Evolutionary conservation across 2,329 filamentous ascomycete genomes (phyloP), one percentile per base, ranked within the genome.

Genomic region (Scedosporium aurantiacum): DNA sequence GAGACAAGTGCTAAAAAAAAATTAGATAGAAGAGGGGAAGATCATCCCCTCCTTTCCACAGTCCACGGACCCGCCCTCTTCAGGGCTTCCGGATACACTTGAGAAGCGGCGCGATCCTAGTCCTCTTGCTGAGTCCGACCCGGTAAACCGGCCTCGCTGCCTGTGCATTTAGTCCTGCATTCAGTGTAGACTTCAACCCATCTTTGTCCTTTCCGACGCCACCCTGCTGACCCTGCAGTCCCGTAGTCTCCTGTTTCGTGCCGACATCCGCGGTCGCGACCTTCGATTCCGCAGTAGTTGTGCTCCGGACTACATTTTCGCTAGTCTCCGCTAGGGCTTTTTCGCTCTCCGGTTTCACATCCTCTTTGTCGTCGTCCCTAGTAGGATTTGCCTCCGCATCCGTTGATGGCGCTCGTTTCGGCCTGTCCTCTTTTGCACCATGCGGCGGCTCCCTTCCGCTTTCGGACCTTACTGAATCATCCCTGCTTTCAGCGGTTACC

Each of bases 101-200:
- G 27, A 82, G 70, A 60, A 82, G 67, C 28, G 80, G 79, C 41
- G 79, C 78, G 63, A 82, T 81, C 62, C 76, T 73, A 18, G 75
- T 75, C 66, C 69, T 73, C 68, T 75, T 81, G 70, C 79, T 82
- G 65, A 82, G 68, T 2, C 80, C 80, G 60, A 82, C 79, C 16
- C 80, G 74, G 64, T 78, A 80, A 16, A 75, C 64, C 16, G 78
- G 77, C 63, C 76, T 79, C 14, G 67, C 65, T 5, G 62, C 65
- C 60, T 66, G 66, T 14, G 63, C 61, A 50, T 47, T 41, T 23
- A 28, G 23, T n/a, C 37, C 57, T 18, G 40, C 41, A 23, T 54
- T 54, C 18, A 21, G 10, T 54, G 63, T 59, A 59, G 60, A 50
- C 57, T 54, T 61, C 60, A n/a, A 52, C 28, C 28, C 40, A 8